Evolutionary conservation across 2,329 filamentous ascomycete species (phyloP), one percentile per base, ranked within the genome.

Genomic region (Onygenales sp.): DNA sequence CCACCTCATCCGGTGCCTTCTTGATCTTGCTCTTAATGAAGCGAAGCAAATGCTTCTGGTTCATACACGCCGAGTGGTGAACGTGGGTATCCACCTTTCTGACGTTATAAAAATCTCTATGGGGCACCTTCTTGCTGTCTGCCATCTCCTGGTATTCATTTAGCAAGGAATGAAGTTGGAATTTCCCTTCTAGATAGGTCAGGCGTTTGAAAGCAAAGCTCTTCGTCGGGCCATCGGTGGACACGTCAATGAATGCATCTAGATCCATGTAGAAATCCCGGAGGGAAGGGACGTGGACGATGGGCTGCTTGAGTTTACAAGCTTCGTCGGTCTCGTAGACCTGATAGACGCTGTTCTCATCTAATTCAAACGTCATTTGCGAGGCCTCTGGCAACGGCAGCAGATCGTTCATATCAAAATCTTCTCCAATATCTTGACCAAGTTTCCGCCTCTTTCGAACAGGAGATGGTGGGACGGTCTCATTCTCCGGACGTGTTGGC

Each of bases 1-100:
- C 93, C 35, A 93, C 83, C 72, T 98, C 93, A 64, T 97, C 88
- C 0, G 91, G 90, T 14, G 82, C 93, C 71, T 95, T 98, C 80
- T 96, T 97, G 89, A 98, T 96, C 74, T 98, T 98, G 72, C 90
- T 95, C 73, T 98, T 98, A 76, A 98, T 98, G 72, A 98, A 98
- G 52, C 93, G 89, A 56, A 98, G 76, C 54, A 98, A 75, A 78
- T 98, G 93, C 73, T 98, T 98, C 71, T 98, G 93, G 67, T 98
- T 98, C 93, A 98, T 98, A 69, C 93, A 98, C 27, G 93, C 93
- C 13, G 93, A 98, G 70, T 98, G 93, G 68, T 98, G 93, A 62
- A 98, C 93, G 78, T 98, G 93, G 7, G 93, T 98, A 67, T 98
- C 93, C 50, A 98, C 93, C 70, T 98, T 98, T 66, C 93, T 82